Base-by-base conservation (phyloP, 441 rosid species). In the Theobroma grandiflorum region DNA sequence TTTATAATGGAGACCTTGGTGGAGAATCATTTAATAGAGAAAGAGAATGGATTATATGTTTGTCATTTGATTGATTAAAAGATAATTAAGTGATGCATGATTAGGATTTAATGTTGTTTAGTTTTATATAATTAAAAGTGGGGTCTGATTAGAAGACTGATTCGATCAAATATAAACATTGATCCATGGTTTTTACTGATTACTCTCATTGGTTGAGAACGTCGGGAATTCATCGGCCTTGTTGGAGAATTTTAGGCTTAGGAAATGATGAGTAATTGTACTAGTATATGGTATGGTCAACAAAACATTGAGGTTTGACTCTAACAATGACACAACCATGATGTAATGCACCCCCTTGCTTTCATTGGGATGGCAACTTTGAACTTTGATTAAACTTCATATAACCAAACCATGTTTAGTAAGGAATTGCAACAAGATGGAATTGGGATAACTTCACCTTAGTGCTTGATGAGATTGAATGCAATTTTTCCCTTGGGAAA, bases 51-150 rank as follows among this genome's bases (percentile, higher is more conserved):
- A 87, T 84, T 75, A 81, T 72, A 78, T 58, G 77, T 80, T 89
- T 87, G 85, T 83, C 84, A 79, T 72, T 72, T 52, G 64, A 52
- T 79, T 76, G 85, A 85, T 77, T 71, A 81, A 77, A 26, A 31
- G 69, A 33, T 45, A 80, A 78, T 83, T 43, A 73, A 35, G 37
- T 16, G 42, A 49, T 85, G 84, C 78, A 75, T 83, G 76, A 87
- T 81, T 83, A 42, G 45, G 50, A 26, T 57, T 57, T 67, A 68
- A 40, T 14, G 22, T 26, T 31, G 18, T 18, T 62, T 9, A 8
- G 22, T 76, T 58, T 65, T 65, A 8, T 67, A 31, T 38, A 33
- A 40, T 47, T 22, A 20, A 31, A 14, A 12, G 3, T 22, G 40
- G 40, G 74, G 42, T 43, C 75, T 73, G 59, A 80, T 67, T 72